Conservation (phyloP, 1,284 basidiomycete genomes). For the Irpex sp. region DNA sequence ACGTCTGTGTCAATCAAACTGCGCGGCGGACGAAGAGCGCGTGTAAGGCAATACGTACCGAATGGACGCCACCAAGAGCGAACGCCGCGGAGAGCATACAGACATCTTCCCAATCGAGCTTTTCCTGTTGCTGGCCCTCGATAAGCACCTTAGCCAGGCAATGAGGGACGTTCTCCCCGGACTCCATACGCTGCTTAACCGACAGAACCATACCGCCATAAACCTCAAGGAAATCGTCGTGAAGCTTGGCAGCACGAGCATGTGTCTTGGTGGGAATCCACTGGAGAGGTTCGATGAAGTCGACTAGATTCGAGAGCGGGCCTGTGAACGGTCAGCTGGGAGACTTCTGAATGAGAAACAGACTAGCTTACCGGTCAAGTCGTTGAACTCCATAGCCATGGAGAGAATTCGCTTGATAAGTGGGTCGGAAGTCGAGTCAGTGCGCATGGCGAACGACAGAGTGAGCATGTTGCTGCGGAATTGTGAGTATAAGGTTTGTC, state of each 20-base stretch:
- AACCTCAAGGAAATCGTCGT: constrained; percentile 30
- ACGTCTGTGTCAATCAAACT: neutral
- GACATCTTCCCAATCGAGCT: constrained; percentile 35
- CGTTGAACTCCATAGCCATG: constrained; percentile 34
- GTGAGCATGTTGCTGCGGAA: constrained; percentile 32
- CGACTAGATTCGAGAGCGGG: constrained; percentile 37
- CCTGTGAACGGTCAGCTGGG: constrained; percentile 18
- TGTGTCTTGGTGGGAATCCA: constrained; percentile 30
- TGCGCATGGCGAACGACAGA: constrained; percentile 34
- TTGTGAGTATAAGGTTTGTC: neutral
- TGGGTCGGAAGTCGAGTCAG: constrained; percentile 31
- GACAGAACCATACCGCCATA: constrained; percentile 23
- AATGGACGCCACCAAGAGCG: constrained; percentile 39
- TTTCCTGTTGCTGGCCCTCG: constrained; percentile 31
- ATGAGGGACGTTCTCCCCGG: constrained; percentile 26
- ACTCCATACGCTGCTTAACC: constrained; percentile 20
- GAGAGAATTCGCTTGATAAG: constrained; percentile 28
- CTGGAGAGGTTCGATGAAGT: constrained; percentile 37
- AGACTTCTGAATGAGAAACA: neutral
- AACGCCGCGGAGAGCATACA: constrained; percentile 36
- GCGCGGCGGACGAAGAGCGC: neutral
- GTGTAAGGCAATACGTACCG: constrained; percentile 24
- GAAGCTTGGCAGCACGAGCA: constrained; percentile 31
- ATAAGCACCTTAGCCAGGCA: constrained; percentile 36
- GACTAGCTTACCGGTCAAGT: constrained; percentile 20